Evolutionary conservation across 2,329 filamentous ascomycete genomes (phyloP), one percentile per base, ranked within the genome.

Genomic region (Malbranchea zuffiana): DNA sequence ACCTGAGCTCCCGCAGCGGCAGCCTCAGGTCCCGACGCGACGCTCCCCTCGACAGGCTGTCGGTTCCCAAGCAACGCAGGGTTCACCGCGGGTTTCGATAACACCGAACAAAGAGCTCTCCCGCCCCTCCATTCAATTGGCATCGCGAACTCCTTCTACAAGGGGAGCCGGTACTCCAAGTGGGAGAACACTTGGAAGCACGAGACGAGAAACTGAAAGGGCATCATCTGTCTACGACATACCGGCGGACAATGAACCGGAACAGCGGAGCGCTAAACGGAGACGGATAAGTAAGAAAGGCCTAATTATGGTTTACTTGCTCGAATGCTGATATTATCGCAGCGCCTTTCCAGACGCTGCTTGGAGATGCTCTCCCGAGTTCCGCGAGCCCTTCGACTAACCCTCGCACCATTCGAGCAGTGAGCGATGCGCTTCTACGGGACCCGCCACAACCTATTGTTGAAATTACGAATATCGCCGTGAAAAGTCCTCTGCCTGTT

Each of bases 141-240:
- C 47, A 30, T 49, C 46, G 39, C 41, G 46, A 16, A 41, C 44
- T 11, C 29, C 42, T 28, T 32, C 32, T n/a, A 42, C 47, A 23
- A 41, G 41, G 23, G 34, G 39, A 15, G 30, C 25, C 7, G 24
- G 33, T 19, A 40, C 48, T 13, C 44, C 47, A n/a, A 45, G 40
- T 33, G 41, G 35, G 20, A 46, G 48, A 37, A 54, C 51, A n/a
- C 53, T 55, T 7, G 48, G 50, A 33, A 56, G 51, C 32, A 51
- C 55, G 45, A 54, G 53, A 35, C 57, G 55, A 43, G n/a, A n/a
- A n/a, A n/a, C n/a, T n/a, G n/a, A n/a, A n/a, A 31, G 40, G n/a
- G 45, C 50, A 6, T 50, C 55, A 45, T 59, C 58, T 11, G 48
- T 54, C 21, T 61, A 58, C 35, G 59, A 62, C 33, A 51, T 60